Evolutionary conservation across 1,284 basidiomycete species (phyloP).

Genomic region (Puccinia horiana): DNA sequence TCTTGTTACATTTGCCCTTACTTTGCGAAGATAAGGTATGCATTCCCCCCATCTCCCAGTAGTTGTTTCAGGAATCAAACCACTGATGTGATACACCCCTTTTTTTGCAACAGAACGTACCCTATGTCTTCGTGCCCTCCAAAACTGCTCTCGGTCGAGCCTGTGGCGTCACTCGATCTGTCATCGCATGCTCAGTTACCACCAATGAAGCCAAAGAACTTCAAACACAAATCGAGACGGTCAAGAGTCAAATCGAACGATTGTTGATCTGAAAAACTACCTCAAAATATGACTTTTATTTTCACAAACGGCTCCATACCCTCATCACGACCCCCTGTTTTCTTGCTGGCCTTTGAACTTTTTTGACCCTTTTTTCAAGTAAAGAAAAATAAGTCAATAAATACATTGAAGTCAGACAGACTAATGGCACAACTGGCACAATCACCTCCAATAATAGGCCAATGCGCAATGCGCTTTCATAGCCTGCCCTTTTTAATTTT

Average conservation of each 20-base stretch:
- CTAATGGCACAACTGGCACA: too few relatives aligned
- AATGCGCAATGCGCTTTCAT: too few relatives aligned
- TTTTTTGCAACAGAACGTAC: slow-evolving; percentile 53
- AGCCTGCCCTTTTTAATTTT: too few relatives aligned
- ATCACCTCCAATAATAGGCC: too few relatives aligned
- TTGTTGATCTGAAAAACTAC: slow-evolving; percentile 46
- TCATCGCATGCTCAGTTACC: slow-evolving; percentile 91
- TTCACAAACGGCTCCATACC: slow-evolving; percentile 5
- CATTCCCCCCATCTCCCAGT: not conserved
- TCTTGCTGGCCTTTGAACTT: not conserved
- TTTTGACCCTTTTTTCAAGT: not conserved
- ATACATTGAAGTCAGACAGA: not conserved
- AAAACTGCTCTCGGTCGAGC: slow-evolving; percentile 94
- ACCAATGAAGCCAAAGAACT: slow-evolving; percentile 94
- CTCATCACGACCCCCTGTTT: not conserved
- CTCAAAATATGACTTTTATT: not conserved
- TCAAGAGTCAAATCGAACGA: slow-evolving; percentile 65
- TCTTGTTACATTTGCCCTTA: slow-evolving; percentile 92
- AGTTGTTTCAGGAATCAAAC: not conserved
- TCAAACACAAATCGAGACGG: slow-evolving; percentile 80
- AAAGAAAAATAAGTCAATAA: not conserved
- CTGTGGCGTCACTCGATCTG: slow-evolving; percentile 91
- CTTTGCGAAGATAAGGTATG: slow-evolving; percentile 95
- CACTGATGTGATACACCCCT: not conserved
- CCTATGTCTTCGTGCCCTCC: slow-evolving; percentile 78